phyloP scores from a whole-genome alignment of 140 eudicot genomes.

The Ambrosia hybrid region DNA sequence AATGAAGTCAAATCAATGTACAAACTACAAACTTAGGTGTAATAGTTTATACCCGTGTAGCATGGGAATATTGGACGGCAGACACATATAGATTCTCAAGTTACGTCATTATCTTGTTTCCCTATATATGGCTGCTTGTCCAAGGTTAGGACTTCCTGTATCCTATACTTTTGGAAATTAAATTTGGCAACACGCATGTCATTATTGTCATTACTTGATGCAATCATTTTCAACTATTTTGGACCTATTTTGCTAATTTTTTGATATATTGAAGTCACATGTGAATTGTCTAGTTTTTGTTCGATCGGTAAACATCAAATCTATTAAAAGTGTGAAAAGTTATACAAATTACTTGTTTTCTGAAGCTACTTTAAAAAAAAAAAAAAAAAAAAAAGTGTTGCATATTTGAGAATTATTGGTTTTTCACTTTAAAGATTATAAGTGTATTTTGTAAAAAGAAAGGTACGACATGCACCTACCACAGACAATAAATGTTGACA shows the following conservation, averaged over 20 bases:
- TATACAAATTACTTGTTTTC: too few relatives aligned
- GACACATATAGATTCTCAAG: constrained; percentile 11
- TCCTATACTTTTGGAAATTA: constrained; percentile 19
- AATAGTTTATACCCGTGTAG: constrained; percentile 7
- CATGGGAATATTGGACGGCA: constrained; percentile 16
- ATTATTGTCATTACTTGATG: constrained; percentile 11
- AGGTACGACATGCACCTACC: not conserved
- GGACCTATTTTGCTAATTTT: not conserved
- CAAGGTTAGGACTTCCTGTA: constrained; percentile 15
- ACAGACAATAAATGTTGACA: not conserved
- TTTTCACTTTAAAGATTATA: too few relatives aligned
- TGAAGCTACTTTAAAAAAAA: too few relatives aligned
- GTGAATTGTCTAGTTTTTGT: too few relatives aligned
- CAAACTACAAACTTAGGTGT: constrained; percentile 5
- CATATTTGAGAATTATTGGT: too few relatives aligned
- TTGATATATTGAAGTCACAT: not conserved
- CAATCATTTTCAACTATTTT: constrained; percentile 5
- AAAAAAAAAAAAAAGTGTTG: too few relatives aligned
- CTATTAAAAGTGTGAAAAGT: not conserved
- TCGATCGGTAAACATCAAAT: too few relatives aligned
- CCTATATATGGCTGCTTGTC: constrained; percentile 26
- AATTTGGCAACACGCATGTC: constrained; percentile 26
- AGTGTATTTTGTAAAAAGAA: too few relatives aligned
- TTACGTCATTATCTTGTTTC: constrained; percentile 34
- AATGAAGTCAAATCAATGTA: constrained; percentile 20